A percentile compares a stretch with the other conserved stretches of the same genome.
These are phyloP conservation scores for Penicillium riverlandense DNA, from an alignment of 495 filamentous ascomycete species.

Conservation along the genomic window DNA sequence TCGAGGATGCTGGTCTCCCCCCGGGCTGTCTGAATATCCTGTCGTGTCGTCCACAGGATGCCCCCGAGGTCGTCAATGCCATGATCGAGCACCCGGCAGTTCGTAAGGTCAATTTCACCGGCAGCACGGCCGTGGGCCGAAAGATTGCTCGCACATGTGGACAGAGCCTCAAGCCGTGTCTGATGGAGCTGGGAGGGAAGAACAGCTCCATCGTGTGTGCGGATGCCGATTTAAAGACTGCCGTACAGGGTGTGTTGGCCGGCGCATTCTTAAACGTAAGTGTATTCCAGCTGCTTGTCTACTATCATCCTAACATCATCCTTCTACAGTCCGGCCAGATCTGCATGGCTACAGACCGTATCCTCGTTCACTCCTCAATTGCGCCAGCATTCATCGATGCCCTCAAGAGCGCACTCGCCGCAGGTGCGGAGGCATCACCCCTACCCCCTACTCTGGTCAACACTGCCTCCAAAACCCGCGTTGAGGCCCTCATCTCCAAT, in stretches of 20 bases:
- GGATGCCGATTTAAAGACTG: conserved; percentile 47
- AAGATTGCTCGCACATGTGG: conserved; percentile 48
- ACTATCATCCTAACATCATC: not conserved
- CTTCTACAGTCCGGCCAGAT: conserved; percentile 62
- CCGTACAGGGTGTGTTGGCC: conserved; percentile 40
- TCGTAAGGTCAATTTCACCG: conserved; percentile 57
- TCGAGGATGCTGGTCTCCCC: conserved; percentile 66
- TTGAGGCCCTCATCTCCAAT: conserved; percentile 52
- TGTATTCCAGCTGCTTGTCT: not conserved
- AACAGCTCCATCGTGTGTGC: conserved; percentile 51
- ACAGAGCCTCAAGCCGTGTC: conserved; percentile 48
- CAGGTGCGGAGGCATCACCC: conserved; percentile 31
- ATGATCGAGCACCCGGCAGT: conserved; percentile 51
- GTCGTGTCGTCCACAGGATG: conserved; percentile 44
- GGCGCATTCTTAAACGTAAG: conserved; percentile 45
- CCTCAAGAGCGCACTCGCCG: conserved; percentile 38
- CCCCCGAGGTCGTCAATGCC: conserved; percentile 44
- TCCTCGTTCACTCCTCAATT: conserved; percentile 69
- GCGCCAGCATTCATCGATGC: conserved; percentile 46
- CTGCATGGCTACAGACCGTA: conserved; percentile 84
- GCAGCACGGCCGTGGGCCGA: conserved; percentile 48
- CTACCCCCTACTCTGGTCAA: conserved; percentile 58
- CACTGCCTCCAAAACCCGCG: conserved; percentile 51
- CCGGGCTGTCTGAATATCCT: conserved; percentile 49
- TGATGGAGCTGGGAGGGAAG: conserved; percentile 59